Base-by-base conservation (phyloP, 225 moss, liverwort and hornwort genomes). In the Sphagnum contortum region DNA sequence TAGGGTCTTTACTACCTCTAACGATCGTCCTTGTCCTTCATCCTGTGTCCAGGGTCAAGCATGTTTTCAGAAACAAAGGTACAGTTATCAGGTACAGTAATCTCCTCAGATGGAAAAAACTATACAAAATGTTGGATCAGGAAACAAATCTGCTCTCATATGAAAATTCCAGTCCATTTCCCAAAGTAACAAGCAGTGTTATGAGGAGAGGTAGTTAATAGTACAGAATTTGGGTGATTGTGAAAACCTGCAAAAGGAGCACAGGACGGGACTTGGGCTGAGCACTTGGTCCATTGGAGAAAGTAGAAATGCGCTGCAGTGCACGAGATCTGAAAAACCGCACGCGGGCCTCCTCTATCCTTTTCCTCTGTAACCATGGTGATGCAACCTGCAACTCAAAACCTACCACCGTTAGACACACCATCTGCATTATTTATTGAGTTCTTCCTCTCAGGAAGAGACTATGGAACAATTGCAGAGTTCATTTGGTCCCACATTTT, bases 331-430 rank as follows among this genome's bases (percentile, higher is more conserved):
- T 86, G 65, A 91, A 74, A 57, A 86, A 88, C 57, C 88, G 91
- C 79, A 95, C 63, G 9, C 94, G 86, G 4, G 94, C 94, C 71
- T 90, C 91, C 74, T 79, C 89, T 55, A 95, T 92, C 70, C 86
- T 88, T 77, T 92, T 91, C 75, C 84, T 80, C 71, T 95, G 94
- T 73, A 95, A 79, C 94, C 94, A 95, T 0, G 94, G 94, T 66
- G 80, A 92, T 54, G 86, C 78, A 55, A 95, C 88, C 94, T 95
- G 77, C 59, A 10, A 69, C 63, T 68, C 54, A 12, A 45, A 8
- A 29, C 29, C 29, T 29, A 29, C 29, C 29, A 29, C 29, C 29
- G 1, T 29, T 29, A 29, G 29, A 29, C 29, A 29, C 29, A 29
- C 0, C 29, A 29, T 29, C 29, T 29, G 29, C 29, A 1, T 29